Percentiles rank a stretch among this genome's conserved stretches.
phyloP scores from a whole-genome alignment of 2,329 filamentous ascomycete genomes.

The Pyricularia pennisetigena region DNA sequence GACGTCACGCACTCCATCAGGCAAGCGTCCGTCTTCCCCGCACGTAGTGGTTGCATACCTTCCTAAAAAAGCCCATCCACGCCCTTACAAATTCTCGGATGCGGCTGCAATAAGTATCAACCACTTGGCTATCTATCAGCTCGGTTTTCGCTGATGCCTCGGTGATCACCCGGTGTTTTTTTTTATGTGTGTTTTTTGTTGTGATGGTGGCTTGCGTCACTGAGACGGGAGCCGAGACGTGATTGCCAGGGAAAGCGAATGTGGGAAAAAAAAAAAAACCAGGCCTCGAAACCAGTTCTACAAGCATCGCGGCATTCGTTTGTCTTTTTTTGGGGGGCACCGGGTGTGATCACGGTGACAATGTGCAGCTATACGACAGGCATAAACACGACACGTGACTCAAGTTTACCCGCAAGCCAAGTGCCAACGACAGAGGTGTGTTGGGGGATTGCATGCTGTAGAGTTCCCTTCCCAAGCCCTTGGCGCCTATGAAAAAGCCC shows the following conservation, averaged over 20 bases:
- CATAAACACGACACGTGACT: not conserved
- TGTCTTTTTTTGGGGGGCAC: not conserved
- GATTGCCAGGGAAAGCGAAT: not conserved
- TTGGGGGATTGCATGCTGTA: not conserved
- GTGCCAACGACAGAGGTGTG: not conserved
- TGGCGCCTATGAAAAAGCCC: not conserved
- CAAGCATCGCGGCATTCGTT: not conserved
- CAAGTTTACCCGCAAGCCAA: not conserved
- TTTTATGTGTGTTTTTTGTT: not conserved
- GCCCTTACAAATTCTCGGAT: not conserved
- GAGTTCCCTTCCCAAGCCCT: not conserved
- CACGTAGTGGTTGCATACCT: not conserved
- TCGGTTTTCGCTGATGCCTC: not conserved
- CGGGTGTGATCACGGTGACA: not conserved
- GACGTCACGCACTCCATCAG: not conserved
- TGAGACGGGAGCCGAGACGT: not conserved
- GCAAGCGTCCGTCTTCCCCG: not conserved
- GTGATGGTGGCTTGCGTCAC: not conserved
- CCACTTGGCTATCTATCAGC: not conserved
- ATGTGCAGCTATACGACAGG: not conserved
- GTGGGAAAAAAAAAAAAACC: not conserved
- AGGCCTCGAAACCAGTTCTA: not conserved
- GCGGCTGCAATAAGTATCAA: not conserved
- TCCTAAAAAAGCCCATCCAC: not conserved
- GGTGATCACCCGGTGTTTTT: not conserved